Base-by-base conservation (phyloP, 164 flowering plant genomes). In the Magnolia changhungtana region DNA sequence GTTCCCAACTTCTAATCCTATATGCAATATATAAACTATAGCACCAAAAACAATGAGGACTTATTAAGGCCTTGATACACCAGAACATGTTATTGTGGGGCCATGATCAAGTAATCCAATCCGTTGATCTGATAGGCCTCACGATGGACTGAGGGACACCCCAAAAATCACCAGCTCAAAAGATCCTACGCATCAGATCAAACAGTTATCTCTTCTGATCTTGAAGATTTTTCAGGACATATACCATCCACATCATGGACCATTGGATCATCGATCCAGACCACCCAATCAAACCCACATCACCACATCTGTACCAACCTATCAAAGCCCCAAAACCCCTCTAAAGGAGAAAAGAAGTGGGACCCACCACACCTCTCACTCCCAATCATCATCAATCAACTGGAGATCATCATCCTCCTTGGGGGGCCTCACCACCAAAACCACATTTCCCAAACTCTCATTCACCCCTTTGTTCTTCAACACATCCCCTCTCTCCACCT, bases 401-500 rank as follows among this genome's bases (percentile, higher is more conserved):
- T 88, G 91, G 80, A 87, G 88, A 31, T 91, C 91, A 11, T 52
- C 75, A 0, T 86, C 90, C 11, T 91, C 92, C 75, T 80, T 90
- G 1, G 97, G 96, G 7, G 98, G 98, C 85, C 98, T 85, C 52
- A 95, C 92, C 16, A 95, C 94, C 90, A 95, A 76, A 49, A 90
- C 88, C 72, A 92, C 97, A 11, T 75, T 87, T 69, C 95, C 74
- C 91, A 80, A 71, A 18, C 91, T 83, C 78, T 87, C 89, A 45
- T 52, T 73, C 78, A 87, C 90, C 16, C 87, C 92, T 27, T 5
- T 72, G 69, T 84, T 92, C 82, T 78, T 89, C 93, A 95, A 82
- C 13, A n/a, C 75, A 8, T 74, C 79, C 0, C 97, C 97, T 75
- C 88, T 89, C 80, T 87, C 94, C 80, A 90, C 91, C 84, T 84